Conservation (phyloP, 805 yeast genomes). For the Kodamaea hsintzibuensis region DNA sequence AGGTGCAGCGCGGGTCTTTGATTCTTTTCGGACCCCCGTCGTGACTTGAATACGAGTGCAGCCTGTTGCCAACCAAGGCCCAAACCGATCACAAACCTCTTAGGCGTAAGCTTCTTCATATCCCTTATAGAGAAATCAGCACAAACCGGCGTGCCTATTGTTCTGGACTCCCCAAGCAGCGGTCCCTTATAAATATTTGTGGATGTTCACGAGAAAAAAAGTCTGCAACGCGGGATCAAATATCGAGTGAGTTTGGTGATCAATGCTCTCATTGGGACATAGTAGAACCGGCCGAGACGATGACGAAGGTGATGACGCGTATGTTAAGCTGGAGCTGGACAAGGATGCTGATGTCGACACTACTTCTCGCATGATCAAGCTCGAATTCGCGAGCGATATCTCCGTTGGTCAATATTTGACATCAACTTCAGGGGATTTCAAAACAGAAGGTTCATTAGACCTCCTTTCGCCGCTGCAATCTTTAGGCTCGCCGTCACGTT, state of each 20-base stretch:
- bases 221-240: neutral
- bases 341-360: neutral
- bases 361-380: neutral
- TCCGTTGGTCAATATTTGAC: neutral
- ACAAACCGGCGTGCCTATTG: constrained; percentile 1
- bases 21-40: neutral
- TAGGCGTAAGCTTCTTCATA: neutral
- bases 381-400: constrained; percentile 1
- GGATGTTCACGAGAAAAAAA: neutral
- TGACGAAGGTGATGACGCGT: neutral
- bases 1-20: neutral
- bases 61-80: neutral
- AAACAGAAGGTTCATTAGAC: neutral
- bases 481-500: neutral
- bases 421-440: neutral
- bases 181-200: neutral
- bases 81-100: neutral
- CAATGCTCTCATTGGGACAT: neutral
- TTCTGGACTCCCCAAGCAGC: neutral
- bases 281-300: neutral
- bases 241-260: neutral
- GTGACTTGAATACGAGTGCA: neutral
- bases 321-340: neutral
- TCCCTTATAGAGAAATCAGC: neutral
- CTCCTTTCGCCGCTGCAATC: neutral